phyloP scores from a whole-genome alignment of 106 monocot species.

The Posidonia australis region DNA sequence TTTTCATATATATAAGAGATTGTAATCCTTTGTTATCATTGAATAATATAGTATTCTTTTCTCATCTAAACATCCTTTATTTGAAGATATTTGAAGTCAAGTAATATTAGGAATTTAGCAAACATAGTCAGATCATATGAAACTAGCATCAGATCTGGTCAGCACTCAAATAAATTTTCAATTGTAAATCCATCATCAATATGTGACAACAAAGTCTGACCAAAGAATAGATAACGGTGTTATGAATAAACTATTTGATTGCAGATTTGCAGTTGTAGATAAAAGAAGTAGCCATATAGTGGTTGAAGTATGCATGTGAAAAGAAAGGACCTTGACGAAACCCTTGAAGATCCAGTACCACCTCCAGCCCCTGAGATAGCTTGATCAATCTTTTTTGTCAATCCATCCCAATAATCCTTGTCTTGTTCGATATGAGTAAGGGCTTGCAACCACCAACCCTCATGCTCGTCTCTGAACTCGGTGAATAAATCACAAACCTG shows the following conservation, averaged over 20 bases:
- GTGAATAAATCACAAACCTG: slow-evolving; percentile 50
- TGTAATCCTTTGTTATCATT: no score
- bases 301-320: neutral
- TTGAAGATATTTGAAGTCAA: no score
- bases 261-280: neutral
- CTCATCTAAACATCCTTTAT: no score
- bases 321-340: slow-evolving; percentile 52
- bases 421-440: slow-evolving; percentile 57
- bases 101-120: no score
- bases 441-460: slow-evolving; percentile 76
- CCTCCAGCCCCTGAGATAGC: slow-evolving; percentile 35
- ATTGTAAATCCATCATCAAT: no score
- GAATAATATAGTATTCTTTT: no score
- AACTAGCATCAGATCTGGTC: no score
- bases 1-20: no score
- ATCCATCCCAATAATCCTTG: slow-evolving; percentile 42
- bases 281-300: neutral
- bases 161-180: no score
- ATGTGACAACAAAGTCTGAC: no score
- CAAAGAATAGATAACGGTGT: no score
- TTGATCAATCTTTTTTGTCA: slow-evolving; percentile 62
- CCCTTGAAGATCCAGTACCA: slow-evolving; percentile 37
- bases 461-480: slow-evolving; percentile 35
- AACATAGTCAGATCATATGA: no score
- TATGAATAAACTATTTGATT: neutral